Conservation (phyloP, 768 basidiomycete genomes). For the Calocybe cyanea region DNA sequence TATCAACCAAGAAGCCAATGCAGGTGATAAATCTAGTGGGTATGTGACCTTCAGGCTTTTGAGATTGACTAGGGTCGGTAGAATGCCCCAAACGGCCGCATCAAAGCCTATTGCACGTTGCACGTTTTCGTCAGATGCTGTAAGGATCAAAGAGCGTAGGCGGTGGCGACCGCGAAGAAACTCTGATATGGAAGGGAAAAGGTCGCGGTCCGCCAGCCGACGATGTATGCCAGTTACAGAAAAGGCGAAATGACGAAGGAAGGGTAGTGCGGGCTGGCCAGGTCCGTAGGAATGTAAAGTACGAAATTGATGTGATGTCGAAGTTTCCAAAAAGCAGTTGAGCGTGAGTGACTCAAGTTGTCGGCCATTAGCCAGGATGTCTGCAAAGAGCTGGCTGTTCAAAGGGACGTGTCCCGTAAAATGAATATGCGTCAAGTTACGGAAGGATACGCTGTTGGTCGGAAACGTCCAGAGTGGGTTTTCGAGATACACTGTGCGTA, state of each 20-base stretch:
- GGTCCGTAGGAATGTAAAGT: conserved; percentile 19
- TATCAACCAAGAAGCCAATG: conserved; percentile 65
- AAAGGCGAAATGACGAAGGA: conserved; percentile 64
- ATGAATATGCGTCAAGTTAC: conserved; percentile 61
- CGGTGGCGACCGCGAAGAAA: conserved; percentile 56
- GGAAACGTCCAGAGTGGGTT: conserved; percentile 59
- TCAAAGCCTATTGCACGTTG: conserved; percentile 61
- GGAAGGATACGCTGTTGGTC: conserved; percentile 45
- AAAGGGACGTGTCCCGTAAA: conserved; percentile 55
- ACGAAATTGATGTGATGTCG: conserved; percentile 49
- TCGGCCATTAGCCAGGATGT: conserved; percentile 56
- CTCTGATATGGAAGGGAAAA: conserved; percentile 66
- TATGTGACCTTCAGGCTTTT: conserved; percentile 57
- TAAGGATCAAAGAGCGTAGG: conserved; percentile 51
- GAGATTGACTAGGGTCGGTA: conserved; percentile 53
- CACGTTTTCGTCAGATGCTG: conserved; percentile 38
- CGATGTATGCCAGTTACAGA: conserved; percentile 39
- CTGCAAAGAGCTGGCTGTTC: conserved; percentile 48
- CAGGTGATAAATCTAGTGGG: conserved; percentile 58
- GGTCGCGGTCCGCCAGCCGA: conserved; percentile 49
- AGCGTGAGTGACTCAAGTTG: conserved; percentile 63
- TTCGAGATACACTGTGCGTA: conserved; percentile 53
- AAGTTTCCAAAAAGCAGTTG: conserved; percentile 49
- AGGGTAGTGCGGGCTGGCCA: conserved; percentile 39
- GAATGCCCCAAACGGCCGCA: conserved; percentile 66